A percentile compares a stretch with the other conserved stretches of the same genome.
phyloP scores from a whole-genome alignment of 2,329 filamentous ascomycete genomes.

The Byssochlamys sp. region DNA sequence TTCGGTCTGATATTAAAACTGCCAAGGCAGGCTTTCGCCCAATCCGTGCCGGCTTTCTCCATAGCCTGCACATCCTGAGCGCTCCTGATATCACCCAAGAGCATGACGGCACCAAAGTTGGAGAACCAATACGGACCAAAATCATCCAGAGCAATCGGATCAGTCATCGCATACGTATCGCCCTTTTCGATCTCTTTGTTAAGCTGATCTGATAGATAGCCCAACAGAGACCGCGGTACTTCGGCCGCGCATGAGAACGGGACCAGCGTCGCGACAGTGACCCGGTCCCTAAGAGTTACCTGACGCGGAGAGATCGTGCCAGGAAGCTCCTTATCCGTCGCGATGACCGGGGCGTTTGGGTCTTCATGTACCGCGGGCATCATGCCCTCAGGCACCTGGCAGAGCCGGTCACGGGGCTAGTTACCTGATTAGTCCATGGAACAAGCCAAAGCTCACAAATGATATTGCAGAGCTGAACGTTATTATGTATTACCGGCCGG shows the following conservation, averaged over 20 bases:
- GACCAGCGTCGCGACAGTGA: constrained; percentile 73
- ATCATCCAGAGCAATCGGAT: constrained; percentile 60
- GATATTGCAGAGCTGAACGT: background rate
- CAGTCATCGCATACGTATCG: constrained; percentile 82
- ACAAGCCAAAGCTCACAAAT: background rate
- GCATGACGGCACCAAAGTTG: constrained; percentile 80
- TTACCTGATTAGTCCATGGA: constrained; percentile 7
- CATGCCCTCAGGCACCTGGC: constrained; percentile 11
- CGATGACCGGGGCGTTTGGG: constrained; percentile 19
- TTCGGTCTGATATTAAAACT: constrained; percentile 94
- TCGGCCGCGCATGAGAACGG: constrained; percentile 69
- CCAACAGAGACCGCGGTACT: constrained; percentile 64
- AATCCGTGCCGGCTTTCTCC: constrained; percentile 54
- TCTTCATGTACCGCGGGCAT: constrained; percentile 32
- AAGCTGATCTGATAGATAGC: constrained; percentile 71
- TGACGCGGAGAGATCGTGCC: constrained; percentile 60
- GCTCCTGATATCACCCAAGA: constrained; percentile 63
- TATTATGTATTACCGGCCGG: background rate
- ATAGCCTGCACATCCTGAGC: constrained; percentile 44
- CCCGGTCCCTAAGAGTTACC: constrained; percentile 72
- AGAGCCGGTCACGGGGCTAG: constrained; percentile 26
- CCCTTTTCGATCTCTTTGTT: constrained; percentile 86
- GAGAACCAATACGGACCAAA: constrained; percentile 85
- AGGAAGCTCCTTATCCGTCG: constrained; percentile 46
- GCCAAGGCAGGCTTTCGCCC: constrained; percentile 71